Percentiles rank a stretch among this genome's conserved stretches.
Evolutionary conservation across 768 basidiomycete species (phyloP).

Genomic region (Suillus bovinus): DNA sequence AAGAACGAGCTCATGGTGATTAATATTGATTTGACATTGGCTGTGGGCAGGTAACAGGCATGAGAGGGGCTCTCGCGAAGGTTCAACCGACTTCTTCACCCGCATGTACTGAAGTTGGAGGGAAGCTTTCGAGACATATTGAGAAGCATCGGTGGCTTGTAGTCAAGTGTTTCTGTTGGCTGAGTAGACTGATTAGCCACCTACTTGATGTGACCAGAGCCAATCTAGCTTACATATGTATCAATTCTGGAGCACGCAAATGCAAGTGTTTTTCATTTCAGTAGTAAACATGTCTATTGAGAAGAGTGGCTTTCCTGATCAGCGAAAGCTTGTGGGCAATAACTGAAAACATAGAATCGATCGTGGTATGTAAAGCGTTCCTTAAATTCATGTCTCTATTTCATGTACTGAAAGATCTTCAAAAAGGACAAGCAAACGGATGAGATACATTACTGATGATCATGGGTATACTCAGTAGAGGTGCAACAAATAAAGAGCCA

Average conservation of each 20-base stretch:
- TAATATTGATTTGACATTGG: conserved; percentile 97
- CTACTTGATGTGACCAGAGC: no score
- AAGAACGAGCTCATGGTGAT: conserved; percentile 93
- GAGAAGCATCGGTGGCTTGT: conserved; percentile 98
- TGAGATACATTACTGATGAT: no score
- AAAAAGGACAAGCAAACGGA: background rate
- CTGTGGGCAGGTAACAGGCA: conserved; percentile 89
- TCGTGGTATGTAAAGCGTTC: no score
- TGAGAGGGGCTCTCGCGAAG: conserved; percentile 93
- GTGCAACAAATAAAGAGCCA: no score
- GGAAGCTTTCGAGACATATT: conserved; percentile 90
- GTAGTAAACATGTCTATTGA: background rate
- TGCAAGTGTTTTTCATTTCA: background rate
- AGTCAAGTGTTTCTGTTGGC: no score
- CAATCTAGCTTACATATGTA: background rate
- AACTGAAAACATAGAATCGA: no score
- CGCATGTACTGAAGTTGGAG: conserved; percentile 93
- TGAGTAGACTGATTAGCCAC: conserved; percentile 59
- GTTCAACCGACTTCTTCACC: conserved; percentile 93
- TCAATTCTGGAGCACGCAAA: background rate
- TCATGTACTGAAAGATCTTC: background rate
- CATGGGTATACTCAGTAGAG: no score
- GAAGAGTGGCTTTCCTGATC: background rate
- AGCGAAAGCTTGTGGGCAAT: background rate
- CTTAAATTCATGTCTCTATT: no score